Evolutionary conservation across 495 filamentous ascomycete species (phyloP), one percentile per base, ranked within the genome.

Genomic region (Glutinoglossum americanum): DNA sequence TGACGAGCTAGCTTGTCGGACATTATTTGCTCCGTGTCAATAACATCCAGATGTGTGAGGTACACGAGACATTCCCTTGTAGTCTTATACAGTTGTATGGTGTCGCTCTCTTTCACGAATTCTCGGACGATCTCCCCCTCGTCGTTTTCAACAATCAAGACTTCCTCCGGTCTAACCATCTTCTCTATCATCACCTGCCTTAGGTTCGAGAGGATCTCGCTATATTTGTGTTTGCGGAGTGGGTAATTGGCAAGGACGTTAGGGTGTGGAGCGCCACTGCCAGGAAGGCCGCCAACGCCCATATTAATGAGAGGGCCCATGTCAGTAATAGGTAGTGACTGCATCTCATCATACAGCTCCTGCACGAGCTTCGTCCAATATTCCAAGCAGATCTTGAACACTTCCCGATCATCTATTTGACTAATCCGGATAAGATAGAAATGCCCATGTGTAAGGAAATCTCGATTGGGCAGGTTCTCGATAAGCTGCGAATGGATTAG

Each of bases 331-430:
- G 92, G 93, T 4, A 96, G 76, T 28, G 83, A 75, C 66, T 97
- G 93, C 89, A 97, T 96, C 72, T 97, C 93, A 68, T 99, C 93
- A 63, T 94, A 99, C 4, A 99, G 76, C 68, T 97, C 93, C 62
- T 93, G 87, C n/a, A 97, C 93, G 15, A 97, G 76, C 64, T 94
- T 94, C 23, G 93, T 93, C 92, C 92, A 99, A 70, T 99, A 99
- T 63, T 99, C 92, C 53, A 99, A 73, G 65, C 87, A 94, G 62
- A 97, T 97, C 74, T 99, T 99, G 77, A 99, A 99, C 59, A 99
- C 92, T 66, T 99, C 92, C 54, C 92, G 80, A 64, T 99, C 92
- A 58, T 99, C 92, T 60, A 99, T 97, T 67, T 97, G 93, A 33
- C 87, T 94, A 63, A 99, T 94, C 19, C 88, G 82, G 64, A 99